Percentiles rank a stretch among this genome's conserved stretches.
These are phyloP conservation scores for Guillardia theta DNA, from an alignment of 78 protist genomes.

Conservation along the genomic window DNA sequence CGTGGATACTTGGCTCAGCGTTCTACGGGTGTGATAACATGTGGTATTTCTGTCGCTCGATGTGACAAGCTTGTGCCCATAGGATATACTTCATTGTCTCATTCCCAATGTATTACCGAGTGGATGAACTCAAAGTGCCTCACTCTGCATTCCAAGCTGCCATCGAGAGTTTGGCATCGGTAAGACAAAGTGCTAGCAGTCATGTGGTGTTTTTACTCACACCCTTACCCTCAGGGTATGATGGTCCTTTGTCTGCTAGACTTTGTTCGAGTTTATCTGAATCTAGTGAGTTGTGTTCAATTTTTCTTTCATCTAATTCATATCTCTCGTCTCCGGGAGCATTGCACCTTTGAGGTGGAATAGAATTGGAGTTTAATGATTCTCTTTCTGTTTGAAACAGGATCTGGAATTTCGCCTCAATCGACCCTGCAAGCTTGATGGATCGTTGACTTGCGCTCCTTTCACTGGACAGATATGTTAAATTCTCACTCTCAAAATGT, in stretches of 20 bases:
- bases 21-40: background rate
- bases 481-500: too few relatives aligned
- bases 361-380: background rate
- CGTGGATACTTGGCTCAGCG: background rate
- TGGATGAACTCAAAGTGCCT: background rate
- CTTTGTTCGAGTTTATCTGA: background rate
- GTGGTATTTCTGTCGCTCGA: background rate
- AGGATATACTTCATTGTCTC: constrained; percentile 5
- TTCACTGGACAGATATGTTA: background rate
- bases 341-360: background rate
- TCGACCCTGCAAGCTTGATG: constrained; percentile 7
- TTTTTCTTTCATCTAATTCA: background rate
- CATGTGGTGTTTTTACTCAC: background rate
- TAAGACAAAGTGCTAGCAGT: background rate
- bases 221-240: background rate
- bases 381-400: background rate
- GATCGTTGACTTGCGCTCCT: background rate
- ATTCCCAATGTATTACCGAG: background rate
- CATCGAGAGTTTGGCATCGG: background rate
- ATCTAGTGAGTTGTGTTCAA: background rate
- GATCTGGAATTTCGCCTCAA: background rate
- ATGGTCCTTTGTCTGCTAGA: background rate
- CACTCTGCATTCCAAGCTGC: background rate
- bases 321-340: background rate
- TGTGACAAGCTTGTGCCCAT: background rate